A percentile compares a stretch with the other conserved stretches of the same genome.
phyloP scores from a whole-genome alignment of 805 yeast species.

The Candida bentonensis region DNA sequence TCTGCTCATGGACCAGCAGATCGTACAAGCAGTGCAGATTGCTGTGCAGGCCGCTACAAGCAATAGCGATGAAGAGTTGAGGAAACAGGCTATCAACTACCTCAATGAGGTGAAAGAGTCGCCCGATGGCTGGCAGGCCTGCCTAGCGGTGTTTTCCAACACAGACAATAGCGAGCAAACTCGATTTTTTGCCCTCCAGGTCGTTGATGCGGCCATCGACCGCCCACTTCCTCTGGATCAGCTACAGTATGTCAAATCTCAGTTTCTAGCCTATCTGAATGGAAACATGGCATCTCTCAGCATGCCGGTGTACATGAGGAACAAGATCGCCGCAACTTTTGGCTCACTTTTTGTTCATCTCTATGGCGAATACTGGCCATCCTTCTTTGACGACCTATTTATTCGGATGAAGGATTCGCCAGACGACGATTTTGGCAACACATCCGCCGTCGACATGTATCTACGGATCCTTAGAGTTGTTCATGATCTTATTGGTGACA shows the following conservation, averaged over 20 bases:
- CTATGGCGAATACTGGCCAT: constrained; percentile 35
- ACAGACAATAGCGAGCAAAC: constrained; percentile 33
- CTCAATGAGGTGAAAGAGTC: constrained; percentile 30
- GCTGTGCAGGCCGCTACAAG: constrained; percentile 51
- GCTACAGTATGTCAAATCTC: constrained; percentile 29
- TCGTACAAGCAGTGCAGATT: constrained; percentile 76
- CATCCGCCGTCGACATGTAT: constrained; percentile 52
- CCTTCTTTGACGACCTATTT: constrained; percentile 37
- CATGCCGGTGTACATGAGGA: constrained; percentile 34
- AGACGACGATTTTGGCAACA: constrained; percentile 21
- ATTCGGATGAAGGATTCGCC: constrained; percentile 20
- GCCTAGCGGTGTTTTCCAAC: constrained; percentile 27
- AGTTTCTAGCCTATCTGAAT: constrained; percentile 13
- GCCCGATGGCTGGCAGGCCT: constrained; percentile 33
- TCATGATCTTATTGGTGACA: constrained; percentile 90
- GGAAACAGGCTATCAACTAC: constrained; percentile 35
- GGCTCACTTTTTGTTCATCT: constrained; percentile 36
- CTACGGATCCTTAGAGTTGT: constrained; percentile 57
- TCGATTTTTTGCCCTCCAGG: constrained; percentile 57
- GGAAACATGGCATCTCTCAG: constrained; percentile 5
- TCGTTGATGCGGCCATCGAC: constrained; percentile 43
- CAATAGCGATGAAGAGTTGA: constrained; percentile 39
- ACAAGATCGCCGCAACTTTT: constrained; percentile 43
- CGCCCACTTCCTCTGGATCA: constrained; percentile 20
- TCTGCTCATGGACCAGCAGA: constrained; percentile 42